Evolutionary conservation across 805 yeast genomes (phyloP).

Genomic region (Brettanomyces sp.): DNA sequence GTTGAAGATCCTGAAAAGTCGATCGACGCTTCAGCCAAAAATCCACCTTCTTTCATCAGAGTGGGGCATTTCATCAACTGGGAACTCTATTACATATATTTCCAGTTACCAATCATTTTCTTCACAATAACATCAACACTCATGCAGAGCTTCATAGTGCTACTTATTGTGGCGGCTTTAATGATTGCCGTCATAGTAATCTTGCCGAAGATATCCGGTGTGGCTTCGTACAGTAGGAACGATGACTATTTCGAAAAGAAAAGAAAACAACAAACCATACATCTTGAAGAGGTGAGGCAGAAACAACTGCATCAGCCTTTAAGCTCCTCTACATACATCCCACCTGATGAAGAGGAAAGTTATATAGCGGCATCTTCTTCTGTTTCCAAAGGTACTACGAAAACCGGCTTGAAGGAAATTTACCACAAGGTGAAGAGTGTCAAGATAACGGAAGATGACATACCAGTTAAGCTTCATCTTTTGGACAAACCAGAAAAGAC

Average conservation of each 20-base stretch:
- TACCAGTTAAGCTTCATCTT: constrained; percentile 22
- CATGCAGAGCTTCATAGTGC: neutral
- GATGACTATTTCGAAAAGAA: constrained; percentile 16
- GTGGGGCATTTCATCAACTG: no score
- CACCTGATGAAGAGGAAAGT: constrained; percentile 23
- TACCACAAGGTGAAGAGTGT: constrained; percentile 15
- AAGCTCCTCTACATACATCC: constrained; percentile 14
- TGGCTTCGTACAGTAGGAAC: constrained; percentile 18
- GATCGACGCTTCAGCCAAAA: no score
- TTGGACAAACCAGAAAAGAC: constrained; percentile 4
- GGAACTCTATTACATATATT: no score
- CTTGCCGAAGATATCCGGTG: constrained; percentile 20
- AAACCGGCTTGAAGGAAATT: constrained; percentile 6
- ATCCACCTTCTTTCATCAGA: no score
- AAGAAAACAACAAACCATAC: constrained; percentile 1
- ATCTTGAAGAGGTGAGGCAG: neutral
- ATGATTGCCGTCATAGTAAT: constrained; percentile 15
- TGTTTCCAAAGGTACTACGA: neutral
- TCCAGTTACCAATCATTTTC: no score
- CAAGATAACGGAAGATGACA: constrained; percentile 18
- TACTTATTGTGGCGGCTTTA: constrained; percentile 12
- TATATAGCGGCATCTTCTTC: constrained; percentile 1
- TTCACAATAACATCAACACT: neutral
- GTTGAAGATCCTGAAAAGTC: no score
- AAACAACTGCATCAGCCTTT: constrained; percentile 1